Evolutionary conservation across 2,329 filamentous ascomycete genomes (phyloP).

Genomic region (Scleromitrula shiraiana): DNA sequence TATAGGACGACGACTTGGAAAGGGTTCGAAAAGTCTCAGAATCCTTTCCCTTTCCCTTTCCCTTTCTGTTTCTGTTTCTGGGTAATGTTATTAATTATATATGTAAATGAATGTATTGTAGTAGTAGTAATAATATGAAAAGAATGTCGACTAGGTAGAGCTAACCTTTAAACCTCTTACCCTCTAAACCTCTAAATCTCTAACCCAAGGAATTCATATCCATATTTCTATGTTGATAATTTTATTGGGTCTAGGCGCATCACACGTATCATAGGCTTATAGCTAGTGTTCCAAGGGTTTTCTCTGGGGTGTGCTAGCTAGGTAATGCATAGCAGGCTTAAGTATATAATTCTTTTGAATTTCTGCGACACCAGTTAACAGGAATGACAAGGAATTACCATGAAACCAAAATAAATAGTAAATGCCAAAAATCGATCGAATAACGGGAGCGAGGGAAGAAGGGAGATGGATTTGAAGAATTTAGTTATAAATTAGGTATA

Average conservation of each 20-base stretch:
- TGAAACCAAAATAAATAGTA: constrained; percentile 22
- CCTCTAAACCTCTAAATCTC: too few species aligned
- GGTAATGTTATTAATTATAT: neutral
- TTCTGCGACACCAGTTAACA: constrained; percentile 23
- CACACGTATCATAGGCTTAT: constrained; percentile 28
- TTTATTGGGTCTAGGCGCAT: constrained; percentile 21
- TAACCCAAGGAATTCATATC: too few species aligned
- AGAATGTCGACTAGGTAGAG: too few species aligned
- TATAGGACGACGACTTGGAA: neutral
- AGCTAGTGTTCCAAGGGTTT: too few species aligned
- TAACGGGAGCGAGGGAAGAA: constrained; percentile 9
- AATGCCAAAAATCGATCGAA: constrained; percentile 18
- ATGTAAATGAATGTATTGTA: neutral
- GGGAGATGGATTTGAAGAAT: constrained; percentile 1
- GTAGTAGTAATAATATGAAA: too few species aligned
- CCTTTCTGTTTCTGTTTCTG: neutral
- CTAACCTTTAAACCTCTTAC: too few species aligned
- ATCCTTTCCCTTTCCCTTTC: neutral
- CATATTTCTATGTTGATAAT: too few species aligned
- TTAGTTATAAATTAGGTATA: too few species aligned
- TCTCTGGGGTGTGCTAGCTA: too few species aligned
- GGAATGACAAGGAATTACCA: constrained; percentile 21
- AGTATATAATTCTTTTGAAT: too few species aligned
- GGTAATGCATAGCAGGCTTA: too few species aligned
- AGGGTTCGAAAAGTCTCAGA: neutral